Evolutionary conservation across 1,139 yeast species (phyloP).

Genomic region (Candida tropicalis): DNA sequence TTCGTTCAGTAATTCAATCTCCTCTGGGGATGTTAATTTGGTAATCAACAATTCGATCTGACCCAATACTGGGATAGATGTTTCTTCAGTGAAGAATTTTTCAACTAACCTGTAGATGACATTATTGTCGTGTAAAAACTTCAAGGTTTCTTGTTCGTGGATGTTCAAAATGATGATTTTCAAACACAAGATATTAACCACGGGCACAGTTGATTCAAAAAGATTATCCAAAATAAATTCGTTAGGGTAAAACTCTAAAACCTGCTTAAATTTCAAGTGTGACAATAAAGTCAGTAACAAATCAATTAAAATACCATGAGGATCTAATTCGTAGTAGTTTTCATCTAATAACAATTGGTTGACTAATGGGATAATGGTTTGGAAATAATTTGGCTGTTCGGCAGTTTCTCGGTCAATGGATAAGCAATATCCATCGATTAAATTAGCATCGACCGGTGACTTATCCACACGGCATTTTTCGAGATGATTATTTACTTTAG

Average conservation of each 20-base stretch:
- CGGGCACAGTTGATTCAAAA: constrained; percentile 14
- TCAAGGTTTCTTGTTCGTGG: constrained; percentile 19
- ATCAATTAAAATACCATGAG: constrained; percentile 21
- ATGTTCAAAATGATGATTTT: constrained; percentile 23
- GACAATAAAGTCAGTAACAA: constrained; percentile 27
- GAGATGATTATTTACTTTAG: constrained; percentile 12
- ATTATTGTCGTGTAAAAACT: constrained; percentile 19
- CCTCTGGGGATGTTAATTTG: constrained; percentile 11
- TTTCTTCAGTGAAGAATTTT: constrained; percentile 12
- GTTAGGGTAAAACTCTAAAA: constrained; percentile 24
- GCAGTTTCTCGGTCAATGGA: constrained; percentile 9
- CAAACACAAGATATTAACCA: constrained; percentile 21
- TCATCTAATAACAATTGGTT: constrained; percentile 17
- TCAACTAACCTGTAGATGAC: constrained; percentile 10
- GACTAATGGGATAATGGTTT: constrained; percentile 14
- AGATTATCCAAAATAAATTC: constrained; percentile 24
- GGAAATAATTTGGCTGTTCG: constrained; percentile 2
- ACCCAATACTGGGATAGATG: constrained; percentile 19
- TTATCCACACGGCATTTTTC: constrained; percentile 9
- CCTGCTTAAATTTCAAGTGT: constrained; percentile 20
- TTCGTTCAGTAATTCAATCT: constrained; percentile 15
- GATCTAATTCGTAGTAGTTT: constrained; percentile 25
- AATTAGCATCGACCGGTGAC: constrained; percentile 11
- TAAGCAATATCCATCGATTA: constrained; percentile 16
- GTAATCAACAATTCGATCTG: constrained; percentile 24